Conservation (phyloP, 164 flowering plant species). For the Kingdonia uniflora region DNA sequence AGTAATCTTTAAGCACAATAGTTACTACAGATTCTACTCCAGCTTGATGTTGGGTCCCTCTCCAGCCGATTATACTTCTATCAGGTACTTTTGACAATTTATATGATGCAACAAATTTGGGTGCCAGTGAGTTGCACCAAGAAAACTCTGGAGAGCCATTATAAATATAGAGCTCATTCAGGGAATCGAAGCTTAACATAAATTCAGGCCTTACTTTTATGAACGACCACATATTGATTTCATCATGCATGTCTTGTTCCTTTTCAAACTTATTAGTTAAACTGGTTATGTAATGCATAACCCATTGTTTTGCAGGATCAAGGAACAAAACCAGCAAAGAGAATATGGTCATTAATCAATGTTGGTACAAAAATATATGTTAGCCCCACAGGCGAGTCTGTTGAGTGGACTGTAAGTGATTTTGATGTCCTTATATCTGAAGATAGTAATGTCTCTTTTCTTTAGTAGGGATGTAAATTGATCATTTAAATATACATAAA, state of each 20-base stretch:
- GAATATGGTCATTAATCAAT: constrained; percentile 62
- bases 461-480: no score
- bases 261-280: background rate
- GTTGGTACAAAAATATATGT: constrained; percentile 62
- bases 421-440: no score
- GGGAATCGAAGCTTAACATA: background rate
- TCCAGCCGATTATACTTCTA: constrained; percentile 34
- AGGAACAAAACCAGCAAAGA: constrained; percentile 55
- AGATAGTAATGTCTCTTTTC: no score
- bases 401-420: constrained; percentile 31
- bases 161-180: no score
- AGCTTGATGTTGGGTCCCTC: constrained; percentile 60
- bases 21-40: no score
- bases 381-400: constrained; percentile 42
- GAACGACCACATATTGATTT: background rate
- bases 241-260: no score
- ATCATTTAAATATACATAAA: no score
- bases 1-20: no score
- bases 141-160: constrained; percentile 47
- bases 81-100: no score
- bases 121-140: no score
- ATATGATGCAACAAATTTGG: no score
- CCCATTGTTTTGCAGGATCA: constrained; percentile 47
- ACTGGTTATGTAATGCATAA: background rate
- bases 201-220: background rate